Conservation (phyloP, 2,329 filamentous ascomycete species). For the Hymenotorrendiella dingleyae region DNA sequence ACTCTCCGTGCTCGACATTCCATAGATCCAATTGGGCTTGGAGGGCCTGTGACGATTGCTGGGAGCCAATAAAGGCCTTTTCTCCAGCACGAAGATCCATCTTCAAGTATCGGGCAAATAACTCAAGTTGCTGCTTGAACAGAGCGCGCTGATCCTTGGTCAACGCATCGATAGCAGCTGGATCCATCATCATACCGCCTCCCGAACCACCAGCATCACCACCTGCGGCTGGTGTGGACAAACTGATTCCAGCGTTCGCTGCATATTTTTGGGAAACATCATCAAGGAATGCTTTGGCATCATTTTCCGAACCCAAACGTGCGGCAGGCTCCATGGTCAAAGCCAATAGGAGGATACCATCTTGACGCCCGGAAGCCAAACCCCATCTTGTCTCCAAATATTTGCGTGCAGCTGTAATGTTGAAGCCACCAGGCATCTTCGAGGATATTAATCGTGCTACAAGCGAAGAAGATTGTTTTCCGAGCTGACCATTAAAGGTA, state of each 20-base stretch:
- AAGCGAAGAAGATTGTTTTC: slow-evolving; percentile 90
- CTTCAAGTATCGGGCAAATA: slow-evolving; percentile 93
- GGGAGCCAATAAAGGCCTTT: slow-evolving; percentile 79
- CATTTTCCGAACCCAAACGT: slow-evolving; percentile 80
- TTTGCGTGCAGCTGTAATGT: slow-evolving; percentile 92
- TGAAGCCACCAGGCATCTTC: slow-evolving; percentile 99
- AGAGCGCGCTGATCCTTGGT: slow-evolving; percentile 94
- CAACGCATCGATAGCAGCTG: slow-evolving; percentile 89
- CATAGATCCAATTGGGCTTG: slow-evolving; percentile 93
- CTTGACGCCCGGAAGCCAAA: slow-evolving; percentile 77
- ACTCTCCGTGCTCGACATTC: slow-evolving; percentile 91
- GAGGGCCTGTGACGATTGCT: slow-evolving; percentile 79
- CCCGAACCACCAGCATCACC: slow-evolving; percentile 64
- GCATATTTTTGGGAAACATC: slow-evolving; percentile 88
- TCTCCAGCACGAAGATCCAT: slow-evolving; percentile 95
- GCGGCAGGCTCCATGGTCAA: slow-evolving; percentile 89
- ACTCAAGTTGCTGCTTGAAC: slow-evolving; percentile 97
- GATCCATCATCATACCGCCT: slow-evolving; percentile 99
- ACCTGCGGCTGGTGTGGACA: slow-evolving; percentile 70
- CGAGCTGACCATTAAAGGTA: slow-evolving; percentile 97
- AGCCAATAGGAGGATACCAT: slow-evolving; percentile 80
- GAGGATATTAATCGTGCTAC: slow-evolving; percentile 94
- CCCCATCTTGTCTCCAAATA: slow-evolving; percentile 95
- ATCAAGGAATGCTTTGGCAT: slow-evolving; percentile 90
- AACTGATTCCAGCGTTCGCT: slow-evolving; percentile 70